Percentiles rank a stretch among this genome's conserved stretches.
These are phyloP conservation scores for Penicillium oxalicum DNA, from an alignment of 2,329 filamentous ascomycete genomes.

Conservation along the genomic window DNA sequence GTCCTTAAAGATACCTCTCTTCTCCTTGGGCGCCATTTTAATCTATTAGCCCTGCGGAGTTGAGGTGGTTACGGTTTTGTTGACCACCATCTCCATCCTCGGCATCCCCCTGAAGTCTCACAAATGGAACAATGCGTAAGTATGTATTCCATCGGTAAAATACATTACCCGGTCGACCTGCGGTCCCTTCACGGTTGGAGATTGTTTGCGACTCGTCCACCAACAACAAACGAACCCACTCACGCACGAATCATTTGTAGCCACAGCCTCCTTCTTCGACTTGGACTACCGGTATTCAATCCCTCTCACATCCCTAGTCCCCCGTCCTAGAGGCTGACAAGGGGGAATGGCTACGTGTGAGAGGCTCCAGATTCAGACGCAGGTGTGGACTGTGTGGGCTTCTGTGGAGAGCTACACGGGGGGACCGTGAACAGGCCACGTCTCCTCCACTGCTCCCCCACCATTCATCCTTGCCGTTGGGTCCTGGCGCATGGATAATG, in stretches of 20 bases:
- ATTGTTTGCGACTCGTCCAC: not conserved
- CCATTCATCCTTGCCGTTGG: not conserved
- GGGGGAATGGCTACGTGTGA: not conserved
- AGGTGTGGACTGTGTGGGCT: slow-evolving; percentile 2
- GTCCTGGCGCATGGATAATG: not conserved
- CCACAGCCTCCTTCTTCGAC: too few relatives aligned
- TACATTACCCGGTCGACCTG: not conserved
- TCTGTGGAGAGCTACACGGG: slow-evolving; percentile 5
- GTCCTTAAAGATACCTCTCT: too few relatives aligned
- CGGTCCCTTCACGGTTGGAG: not conserved
- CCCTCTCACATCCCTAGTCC: not conserved
- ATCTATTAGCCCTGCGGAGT: too few relatives aligned
- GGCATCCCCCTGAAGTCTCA: too few relatives aligned
- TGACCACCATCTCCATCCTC: too few relatives aligned
- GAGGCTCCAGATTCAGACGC: slow-evolving; percentile 5
- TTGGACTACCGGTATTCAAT: too few relatives aligned
- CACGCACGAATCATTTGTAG: too few relatives aligned
- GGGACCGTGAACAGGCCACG: slow-evolving; percentile 21
- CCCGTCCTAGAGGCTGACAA: not conserved
- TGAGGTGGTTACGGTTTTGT: too few relatives aligned
- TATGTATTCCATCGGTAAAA: too few relatives aligned
- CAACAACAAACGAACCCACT: not conserved
- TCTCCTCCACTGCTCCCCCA: slow-evolving; percentile 12
- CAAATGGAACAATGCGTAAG: too few relatives aligned
- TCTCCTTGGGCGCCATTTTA: too few relatives aligned